Percentiles rank a stretch among this genome's conserved stretches.
These are phyloP conservation scores for Peronospora destructor DNA, from an alignment of 352 stramenopile genomes.

Conservation along the genomic window DNA sequence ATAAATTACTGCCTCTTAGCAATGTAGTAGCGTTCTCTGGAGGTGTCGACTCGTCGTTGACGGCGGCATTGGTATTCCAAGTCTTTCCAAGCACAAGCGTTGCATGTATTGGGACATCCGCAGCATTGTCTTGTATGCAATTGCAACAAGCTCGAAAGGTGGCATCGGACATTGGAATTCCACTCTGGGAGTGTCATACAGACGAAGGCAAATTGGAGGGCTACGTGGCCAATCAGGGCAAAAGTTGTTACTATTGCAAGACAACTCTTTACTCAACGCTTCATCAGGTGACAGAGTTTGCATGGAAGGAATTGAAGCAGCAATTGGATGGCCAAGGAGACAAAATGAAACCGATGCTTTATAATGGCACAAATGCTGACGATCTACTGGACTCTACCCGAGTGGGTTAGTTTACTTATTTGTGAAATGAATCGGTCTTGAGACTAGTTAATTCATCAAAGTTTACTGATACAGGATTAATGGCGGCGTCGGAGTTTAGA, in stretches of 20 bases:
- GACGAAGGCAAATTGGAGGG: conserved; percentile 69
- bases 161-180: conserved; percentile 83
- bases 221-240: conserved; percentile 92
- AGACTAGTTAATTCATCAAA: conserved; percentile 1
- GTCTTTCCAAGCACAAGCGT: conserved; percentile 70
- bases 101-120: conserved; percentile 90
- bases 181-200: conserved; percentile 84
- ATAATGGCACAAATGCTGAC: conserved; percentile 97
- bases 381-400: conserved; percentile 91
- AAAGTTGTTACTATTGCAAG: conserved; percentile 96
- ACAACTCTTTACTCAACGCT: conserved; percentile 94
- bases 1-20: conserved; percentile 18
- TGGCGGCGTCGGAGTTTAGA: conserved; percentile 89
- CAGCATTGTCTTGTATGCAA: conserved; percentile 84
- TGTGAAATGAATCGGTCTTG: conserved; percentile 1
- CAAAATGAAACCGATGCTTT: conserved; percentile 57
- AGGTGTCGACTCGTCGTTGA: conserved; percentile 93
- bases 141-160: conserved; percentile 82
- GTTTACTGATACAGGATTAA: conserved; percentile 46
- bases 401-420: conserved; percentile 34
- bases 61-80: conserved; percentile 85
- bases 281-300: conserved; percentile 74
- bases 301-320: conserved; percentile 26
- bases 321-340: conserved; percentile 1
- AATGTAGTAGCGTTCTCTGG: conserved; percentile 91